Base-by-base conservation (phyloP, 1,139 yeast species). In the Wickerhamiella infanticola region DNA sequence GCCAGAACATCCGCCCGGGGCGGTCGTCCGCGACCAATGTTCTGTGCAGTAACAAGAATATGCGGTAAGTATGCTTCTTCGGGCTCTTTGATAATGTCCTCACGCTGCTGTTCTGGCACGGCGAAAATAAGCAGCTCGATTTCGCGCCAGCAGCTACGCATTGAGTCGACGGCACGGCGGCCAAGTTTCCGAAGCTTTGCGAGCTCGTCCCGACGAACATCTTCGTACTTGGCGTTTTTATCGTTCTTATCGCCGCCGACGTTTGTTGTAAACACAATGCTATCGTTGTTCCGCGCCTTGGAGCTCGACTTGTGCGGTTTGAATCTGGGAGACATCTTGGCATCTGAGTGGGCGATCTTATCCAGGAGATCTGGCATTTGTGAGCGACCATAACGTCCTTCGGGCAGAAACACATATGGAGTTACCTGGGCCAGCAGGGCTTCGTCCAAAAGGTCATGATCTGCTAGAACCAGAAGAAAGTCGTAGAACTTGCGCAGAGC, bases 401-500 rank as follows among this genome's bases (percentile, higher is more conserved):
- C 13, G 6, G 53, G 53, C 11, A 50, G 44, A 31, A 46, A 18
- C n/a, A n/a, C 41, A 1, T 42, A 35, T 24, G 47, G 25, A 4
- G 39, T 8, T n/a, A 18, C 23, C 9, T 23, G 4, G 24, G 8
- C 18, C 42, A 5, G 33, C 18, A 18, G 23, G 25, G 40, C 39
- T 37, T 9, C 42, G 27, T 39, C 39, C 7, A 24, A 38, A 24
- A 47, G 13, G 7, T 39, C 40, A 23, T 40, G 40, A 26, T 42
- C 38, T 11, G 24, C 43, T 11, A 51, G 36, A 7, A 29, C 39
- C 4, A 31, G 25, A 37, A 49, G 27, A 42, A 47, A 54, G 37
- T 54, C 55, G 38, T 47, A 31, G 42, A 50, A 51, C 33, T 46
- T 45, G 18, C 55, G 47, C n/a, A 45, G 41, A 3, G 51, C 46